Base-by-base conservation (phyloP, 768 basidiomycete species). In the Plicaturopsis crispa region DNA sequence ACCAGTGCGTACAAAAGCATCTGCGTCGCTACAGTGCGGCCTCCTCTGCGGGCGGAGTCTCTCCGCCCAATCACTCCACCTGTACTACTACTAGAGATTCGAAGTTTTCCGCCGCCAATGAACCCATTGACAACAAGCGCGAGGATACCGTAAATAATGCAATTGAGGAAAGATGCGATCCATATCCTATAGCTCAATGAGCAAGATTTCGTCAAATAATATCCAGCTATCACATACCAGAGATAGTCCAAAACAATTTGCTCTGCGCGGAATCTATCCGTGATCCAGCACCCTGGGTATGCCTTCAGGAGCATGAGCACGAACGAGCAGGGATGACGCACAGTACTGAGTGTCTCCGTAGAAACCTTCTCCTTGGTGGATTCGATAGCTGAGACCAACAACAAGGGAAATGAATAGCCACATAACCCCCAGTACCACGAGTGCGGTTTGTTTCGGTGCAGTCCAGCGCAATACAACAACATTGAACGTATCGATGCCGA, bases 1-100 rank as follows among this genome's bases (percentile, higher is more conserved):
- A 50, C 72, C n/a, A n/a, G n/a, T n/a, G n/a, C n/a, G 50, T 42
- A 74, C 72, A 65, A 70, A n/a, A 73, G 53, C 66, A 72, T 66
- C 21, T 65, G 53, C 24, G 62, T 54, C 7, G 72, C 71, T 18
- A 67, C 55, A 38, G 8, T 46, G 33, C 43, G 39, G 19, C 44
- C 47, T 13, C 21, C 33, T 17, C 31, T 43, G 8, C 31, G 4
- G 31, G n/a, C n/a, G n/a, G n/a, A n/a, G n/a, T n/a, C n/a, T n/a
- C n/a, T n/a, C n/a, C n/a, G n/a, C n/a, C n/a, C n/a, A n/a, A n/a
- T n/a, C n/a, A n/a, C n/a, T n/a, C n/a, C n/a, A n/a, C n/a, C n/a
- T n/a, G 12, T 31, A 22, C 6, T 18, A 35, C 19, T 14, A 5
- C 31, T 34, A n/a, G 14, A 13, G 12, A 16, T 7, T 28, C 14